Evolutionary conservation across 805 yeast species (phyloP), one percentile per base, ranked within the genome.

Genomic region (Candida berthetii): DNA sequence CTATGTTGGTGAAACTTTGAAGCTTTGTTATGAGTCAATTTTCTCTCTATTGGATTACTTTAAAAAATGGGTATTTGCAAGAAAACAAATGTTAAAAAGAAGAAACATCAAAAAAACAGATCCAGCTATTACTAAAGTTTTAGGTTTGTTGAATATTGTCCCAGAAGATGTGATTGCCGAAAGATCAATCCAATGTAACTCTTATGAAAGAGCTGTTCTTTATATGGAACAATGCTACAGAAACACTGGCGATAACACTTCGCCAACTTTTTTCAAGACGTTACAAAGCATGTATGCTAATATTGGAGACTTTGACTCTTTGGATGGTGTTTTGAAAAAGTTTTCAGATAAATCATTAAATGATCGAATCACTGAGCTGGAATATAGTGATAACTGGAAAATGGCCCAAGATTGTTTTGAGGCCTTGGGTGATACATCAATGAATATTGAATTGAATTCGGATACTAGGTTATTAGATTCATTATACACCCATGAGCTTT

Each of bases 221-320:
- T 88, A 87, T 57, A 68, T 86, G 53, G 99, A 93, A 50, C 86
- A 86, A 52, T 78, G 85, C 45, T 76, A 74, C 45, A 64, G 89
- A 31, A 55, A 62, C 49, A 52, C 57, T 1, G 59, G 62, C 50
- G 61, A 68, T 14, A 36, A 32, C 8, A 13, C n/a, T 13, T 13
- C 29, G 4, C n/a, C 29, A 11, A 41, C 54, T 46, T 66, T 64
- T 52, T 71, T 69, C 18, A 57, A 66, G 1, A 70, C 80, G 5
- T 61, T 93, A n/a, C 88, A 87, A 51, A 72, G 74, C 22, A 85
- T 90, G 67, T 93, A 93, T 58, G 82, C 96, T 7, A 83, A 78
- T 43, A 78, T 93, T 38, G 91, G 88, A 52, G 99, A 95, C 54
- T 72, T 82, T 31, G 99, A 93, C 65, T 81, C 96, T 0, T 68